Evolutionary conservation across 805 yeast genomes (phyloP).

Genomic region (Candida cerambycidarum): DNA sequence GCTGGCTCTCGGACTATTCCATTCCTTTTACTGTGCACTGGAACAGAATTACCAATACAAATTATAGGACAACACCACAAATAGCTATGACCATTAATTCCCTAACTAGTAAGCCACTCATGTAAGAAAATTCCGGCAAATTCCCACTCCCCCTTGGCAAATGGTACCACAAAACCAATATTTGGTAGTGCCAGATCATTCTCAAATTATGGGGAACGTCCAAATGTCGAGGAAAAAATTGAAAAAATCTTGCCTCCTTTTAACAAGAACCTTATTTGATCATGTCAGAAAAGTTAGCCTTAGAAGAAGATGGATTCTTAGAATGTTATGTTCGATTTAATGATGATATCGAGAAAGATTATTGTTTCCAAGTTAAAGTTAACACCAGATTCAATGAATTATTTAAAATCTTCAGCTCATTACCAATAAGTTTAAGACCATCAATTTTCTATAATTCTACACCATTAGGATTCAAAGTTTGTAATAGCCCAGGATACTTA

Average conservation of each 20-base stretch:
- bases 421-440: constrained; percentile 81
- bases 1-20: neutral
- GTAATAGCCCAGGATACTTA: constrained; percentile 72
- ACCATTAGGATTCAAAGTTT: constrained; percentile 66
- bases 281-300: constrained; percentile 3
- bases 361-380: constrained; percentile 74
- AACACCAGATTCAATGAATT: constrained; percentile 60
- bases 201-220: constrained; percentile 7
- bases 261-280: neutral
- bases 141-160: too few species aligned
- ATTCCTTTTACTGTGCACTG: neutral
- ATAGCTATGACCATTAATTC: too few species aligned
- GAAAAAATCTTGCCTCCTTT: constrained; percentile 1
- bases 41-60: too few species aligned
- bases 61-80: too few species aligned
- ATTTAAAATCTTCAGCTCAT: constrained; percentile 55
- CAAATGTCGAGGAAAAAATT: neutral
- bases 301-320: constrained; percentile 28
- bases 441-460: constrained; percentile 62
- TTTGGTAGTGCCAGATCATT: constrained; percentile 3
- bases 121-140: too few species aligned
- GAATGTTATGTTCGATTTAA: constrained; percentile 78
- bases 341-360: constrained; percentile 82
- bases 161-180: neutral
- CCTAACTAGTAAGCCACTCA: too few species aligned